These are phyloP conservation scores for Cladobotryum protrusum DNA, from an alignment of 2,329 filamentous ascomycete genomes.

Conservation along the genomic window DNA sequence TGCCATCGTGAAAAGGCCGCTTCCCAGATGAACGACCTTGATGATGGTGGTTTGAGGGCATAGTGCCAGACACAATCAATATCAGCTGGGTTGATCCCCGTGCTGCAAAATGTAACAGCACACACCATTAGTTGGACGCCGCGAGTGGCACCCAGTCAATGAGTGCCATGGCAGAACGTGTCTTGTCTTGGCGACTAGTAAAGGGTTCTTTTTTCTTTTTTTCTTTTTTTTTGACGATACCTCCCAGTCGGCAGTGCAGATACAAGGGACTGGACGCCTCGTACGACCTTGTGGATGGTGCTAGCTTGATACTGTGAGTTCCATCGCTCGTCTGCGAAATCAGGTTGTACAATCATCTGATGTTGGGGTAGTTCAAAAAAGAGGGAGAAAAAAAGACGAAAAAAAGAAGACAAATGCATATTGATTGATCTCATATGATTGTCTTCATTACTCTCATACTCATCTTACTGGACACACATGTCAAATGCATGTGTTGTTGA, in stretches of 20 bases:
- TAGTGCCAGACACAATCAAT: neutral
- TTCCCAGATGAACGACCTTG: no score
- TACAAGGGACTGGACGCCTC: neutral
- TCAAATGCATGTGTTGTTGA: no score
- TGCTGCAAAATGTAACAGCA: neutral
- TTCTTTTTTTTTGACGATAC: no score
- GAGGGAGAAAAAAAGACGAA: neutral
- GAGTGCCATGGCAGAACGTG: neutral
- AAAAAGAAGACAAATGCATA: neutral
- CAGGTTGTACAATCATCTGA: neutral
- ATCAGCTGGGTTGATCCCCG: neutral
- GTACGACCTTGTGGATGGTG: no score
- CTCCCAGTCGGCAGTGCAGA: no score
- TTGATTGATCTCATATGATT: no score
- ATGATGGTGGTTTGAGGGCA: neutral
- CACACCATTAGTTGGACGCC: no score
- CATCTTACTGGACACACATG: no score
- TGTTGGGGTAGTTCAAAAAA: neutral
- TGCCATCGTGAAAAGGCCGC: no score
- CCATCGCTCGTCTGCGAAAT: neutral
- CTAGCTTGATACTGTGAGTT: neutral
- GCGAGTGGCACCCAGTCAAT: no score
- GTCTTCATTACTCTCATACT: no score
- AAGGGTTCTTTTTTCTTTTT: no score
- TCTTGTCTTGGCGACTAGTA: neutral